A percentile compares a stretch with the other conserved stretches of the same genome.
Evolutionary conservation across 257 asterid species (phyloP).

Genomic region (Solanum arcanum): DNA sequence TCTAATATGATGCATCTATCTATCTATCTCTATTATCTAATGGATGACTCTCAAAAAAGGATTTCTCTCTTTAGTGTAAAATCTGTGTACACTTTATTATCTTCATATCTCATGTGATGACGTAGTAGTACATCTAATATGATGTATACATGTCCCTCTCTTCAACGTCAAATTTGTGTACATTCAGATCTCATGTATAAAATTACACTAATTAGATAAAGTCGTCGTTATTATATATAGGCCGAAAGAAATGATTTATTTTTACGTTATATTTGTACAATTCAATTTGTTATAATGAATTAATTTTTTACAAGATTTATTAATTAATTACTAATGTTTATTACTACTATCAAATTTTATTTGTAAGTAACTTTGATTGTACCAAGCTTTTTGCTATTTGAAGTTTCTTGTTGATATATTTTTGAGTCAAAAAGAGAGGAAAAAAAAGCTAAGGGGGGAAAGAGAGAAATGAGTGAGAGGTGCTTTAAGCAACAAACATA

Average conservation of each 20-base stretch:
- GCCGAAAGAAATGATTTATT: background rate
- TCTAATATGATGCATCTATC: background rate
- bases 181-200: rapidly evolving
- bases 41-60: background rate
- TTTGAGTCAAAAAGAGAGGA: background rate
- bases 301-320: background rate
- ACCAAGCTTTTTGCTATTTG: background rate
- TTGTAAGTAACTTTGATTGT: background rate
- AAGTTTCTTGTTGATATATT: background rate
- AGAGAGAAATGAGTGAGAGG: constrained; percentile 27
- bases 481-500: constrained; percentile 82
- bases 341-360: background rate
- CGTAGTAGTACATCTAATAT: background rate
- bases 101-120: rapidly evolving
- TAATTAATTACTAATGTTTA: background rate
- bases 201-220: background rate
- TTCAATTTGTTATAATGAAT: background rate
- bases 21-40: no score
- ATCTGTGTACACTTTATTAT: background rate
- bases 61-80: background rate
- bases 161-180: background rate
- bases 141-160: background rate
- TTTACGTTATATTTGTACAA: background rate
- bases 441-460: background rate
- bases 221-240: no score